These are phyloP conservation scores for Psophocarpus tetragonolobus DNA, from an alignment of 306 rosid species.

Conservation along the genomic window DNA sequence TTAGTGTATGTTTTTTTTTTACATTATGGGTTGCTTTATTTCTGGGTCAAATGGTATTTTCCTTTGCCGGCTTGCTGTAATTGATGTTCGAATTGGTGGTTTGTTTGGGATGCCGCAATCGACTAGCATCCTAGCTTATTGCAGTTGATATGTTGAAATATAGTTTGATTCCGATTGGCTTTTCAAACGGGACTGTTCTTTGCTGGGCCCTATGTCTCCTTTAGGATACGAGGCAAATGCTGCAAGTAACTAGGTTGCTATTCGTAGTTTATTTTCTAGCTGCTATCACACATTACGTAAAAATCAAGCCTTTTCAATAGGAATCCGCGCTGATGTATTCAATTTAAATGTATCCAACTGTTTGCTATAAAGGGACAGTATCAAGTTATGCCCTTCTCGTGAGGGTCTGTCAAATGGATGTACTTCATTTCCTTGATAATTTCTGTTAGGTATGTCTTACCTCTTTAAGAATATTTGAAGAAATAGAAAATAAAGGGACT, in stretches of 20 bases:
- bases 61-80: neutral
- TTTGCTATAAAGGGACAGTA: neutral
- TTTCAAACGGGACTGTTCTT: neutral
- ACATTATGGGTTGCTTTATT: neutral
- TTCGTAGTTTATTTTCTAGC: neutral
- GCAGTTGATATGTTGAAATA: neutral
- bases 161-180: neutral
- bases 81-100: neutral
- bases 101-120: neutral
- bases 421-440: neutral
- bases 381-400: neutral
- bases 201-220: neutral
- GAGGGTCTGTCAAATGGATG: neutral
- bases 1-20: neutral
- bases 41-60: neutral
- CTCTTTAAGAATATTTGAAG: neutral
- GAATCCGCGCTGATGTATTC: neutral
- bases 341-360: neutral
- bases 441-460: neutral
- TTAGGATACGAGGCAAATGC: neutral
- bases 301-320: neutral
- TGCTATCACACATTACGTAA: neutral
- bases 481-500: neutral
- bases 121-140: neutral
- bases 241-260: neutral